phyloP scores from a whole-genome alignment of 2,329 filamentous ascomycete genomes.

The Aspergillus quadricinctus region DNA sequence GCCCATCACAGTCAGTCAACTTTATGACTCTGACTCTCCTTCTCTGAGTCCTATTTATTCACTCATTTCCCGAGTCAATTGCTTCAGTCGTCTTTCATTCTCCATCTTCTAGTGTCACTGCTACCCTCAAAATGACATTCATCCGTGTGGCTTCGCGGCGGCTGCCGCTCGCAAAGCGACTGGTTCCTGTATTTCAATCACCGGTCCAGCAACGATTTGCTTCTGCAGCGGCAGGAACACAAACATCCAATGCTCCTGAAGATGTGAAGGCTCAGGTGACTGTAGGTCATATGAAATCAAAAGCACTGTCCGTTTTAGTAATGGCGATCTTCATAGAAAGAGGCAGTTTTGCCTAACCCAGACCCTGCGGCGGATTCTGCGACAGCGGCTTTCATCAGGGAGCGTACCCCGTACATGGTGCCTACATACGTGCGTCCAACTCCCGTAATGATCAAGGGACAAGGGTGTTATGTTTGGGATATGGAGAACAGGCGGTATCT shows the following conservation, averaged over 20 bases:
- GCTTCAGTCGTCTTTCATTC: not conserved
- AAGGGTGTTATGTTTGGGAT: conserved; percentile 87
- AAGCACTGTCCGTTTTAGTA: not conserved
- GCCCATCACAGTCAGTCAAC: not conserved
- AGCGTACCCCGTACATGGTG: conserved; percentile 85
- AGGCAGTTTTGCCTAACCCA: conserved; percentile 57
- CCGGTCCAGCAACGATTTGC: conserved; percentile 31
- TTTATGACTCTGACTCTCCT: conserved; percentile 3
- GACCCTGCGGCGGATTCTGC: conserved; percentile 71
- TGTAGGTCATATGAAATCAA: conserved; percentile 9
- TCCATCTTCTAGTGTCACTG: not conserved
- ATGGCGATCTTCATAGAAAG: conserved; percentile 32
- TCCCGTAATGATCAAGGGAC: conserved; percentile 82
- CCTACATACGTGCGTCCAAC: conserved; percentile 88
- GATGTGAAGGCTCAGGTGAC: conserved; percentile 25
- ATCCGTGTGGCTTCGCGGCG: conserved; percentile 34
- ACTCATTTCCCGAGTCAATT: not conserved
- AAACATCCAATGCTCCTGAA: conserved; percentile 22
- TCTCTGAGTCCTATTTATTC: not conserved
- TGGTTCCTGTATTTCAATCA: conserved; percentile 30
- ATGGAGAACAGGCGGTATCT: conserved; percentile 84
- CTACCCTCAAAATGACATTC: conserved; percentile 26
- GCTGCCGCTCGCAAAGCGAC: conserved; percentile 26
- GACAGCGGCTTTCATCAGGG: conserved; percentile 68
- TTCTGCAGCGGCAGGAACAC: conserved; percentile 16